Conservation (phyloP, 768 basidiomycete genomes). For the Mycena haematopus region DNA sequence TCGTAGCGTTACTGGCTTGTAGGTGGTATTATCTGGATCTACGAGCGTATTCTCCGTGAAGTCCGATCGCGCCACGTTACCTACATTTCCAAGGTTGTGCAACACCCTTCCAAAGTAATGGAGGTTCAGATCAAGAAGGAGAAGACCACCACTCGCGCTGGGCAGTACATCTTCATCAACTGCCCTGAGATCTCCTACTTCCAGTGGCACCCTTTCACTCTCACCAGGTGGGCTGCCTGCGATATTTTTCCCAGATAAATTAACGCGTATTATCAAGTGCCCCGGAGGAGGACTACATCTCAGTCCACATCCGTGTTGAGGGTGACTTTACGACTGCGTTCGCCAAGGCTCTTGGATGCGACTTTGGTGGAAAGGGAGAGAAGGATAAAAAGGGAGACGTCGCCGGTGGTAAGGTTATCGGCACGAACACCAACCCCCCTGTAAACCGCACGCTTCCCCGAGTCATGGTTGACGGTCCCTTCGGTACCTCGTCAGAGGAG, state of each 20-base stretch:
- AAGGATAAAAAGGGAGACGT: slow-evolving; percentile 38
- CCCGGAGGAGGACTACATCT: slow-evolving; percentile 95
- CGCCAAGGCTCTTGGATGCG: slow-evolving; percentile 83
- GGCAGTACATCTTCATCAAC: slow-evolving; percentile 92
- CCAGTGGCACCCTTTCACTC: slow-evolving; percentile 99
- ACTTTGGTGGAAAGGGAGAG: slow-evolving; percentile 58
- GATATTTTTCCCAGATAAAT: neutral
- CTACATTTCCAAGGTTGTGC: slow-evolving; percentile 93
- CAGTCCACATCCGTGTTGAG: slow-evolving; percentile 88
- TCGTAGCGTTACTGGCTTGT: slow-evolving; percentile 86
- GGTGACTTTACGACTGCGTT: slow-evolving; percentile 90
- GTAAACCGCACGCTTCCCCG: slow-evolving; percentile 82
- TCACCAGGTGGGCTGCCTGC: slow-evolving; percentile 67
- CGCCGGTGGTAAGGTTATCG: slow-evolving; percentile 68
- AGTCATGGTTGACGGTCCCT: slow-evolving; percentile 96
- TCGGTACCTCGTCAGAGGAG: slow-evolving; percentile 92
- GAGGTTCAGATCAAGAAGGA: slow-evolving; percentile 99
- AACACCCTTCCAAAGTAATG: slow-evolving; percentile 92
- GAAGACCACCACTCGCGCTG: slow-evolving; percentile 81
- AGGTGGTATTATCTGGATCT: slow-evolving; percentile 85
- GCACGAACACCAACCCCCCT: slow-evolving; percentile 65
- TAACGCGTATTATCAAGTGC: slow-evolving; percentile 55
- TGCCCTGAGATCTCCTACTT: slow-evolving; percentile 94
- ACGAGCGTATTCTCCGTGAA: slow-evolving; percentile 91
- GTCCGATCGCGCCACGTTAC: slow-evolving; percentile 90